Percentiles rank a stretch among this genome's conserved stretches.
These are phyloP conservation scores for Alopecurus myosuroides DNA, from an alignment of 176 grass and related monocot genomes.

Conservation along the genomic window DNA sequence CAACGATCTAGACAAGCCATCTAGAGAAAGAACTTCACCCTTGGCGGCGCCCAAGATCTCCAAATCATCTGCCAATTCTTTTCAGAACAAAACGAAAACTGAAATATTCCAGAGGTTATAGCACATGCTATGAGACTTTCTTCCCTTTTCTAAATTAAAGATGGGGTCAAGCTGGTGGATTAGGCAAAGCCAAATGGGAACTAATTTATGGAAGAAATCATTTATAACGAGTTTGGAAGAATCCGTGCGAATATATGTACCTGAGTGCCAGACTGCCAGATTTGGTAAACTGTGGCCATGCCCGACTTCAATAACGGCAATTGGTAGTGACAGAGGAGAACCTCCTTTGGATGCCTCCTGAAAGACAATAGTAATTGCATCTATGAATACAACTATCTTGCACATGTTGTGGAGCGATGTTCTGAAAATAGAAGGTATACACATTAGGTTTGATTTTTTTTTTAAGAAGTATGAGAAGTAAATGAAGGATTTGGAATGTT, in stretches of 20 bases:
- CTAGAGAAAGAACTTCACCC: too few relatives aligned
- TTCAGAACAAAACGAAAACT: background rate
- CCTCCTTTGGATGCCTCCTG: slow-evolving; percentile 84
- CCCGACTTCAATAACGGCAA: slow-evolving; percentile 90
- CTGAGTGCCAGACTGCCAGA: slow-evolving; percentile 80
- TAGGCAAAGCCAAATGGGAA: background rate
- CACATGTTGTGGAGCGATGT: slow-evolving; percentile 71
- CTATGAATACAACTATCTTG: slow-evolving; percentile 82
- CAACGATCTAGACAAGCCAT: too few relatives aligned
- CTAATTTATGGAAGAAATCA: slow-evolving; percentile 16
- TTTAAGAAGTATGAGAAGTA: background rate
- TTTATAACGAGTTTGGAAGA: background rate
- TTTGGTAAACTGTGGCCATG: slow-evolving; percentile 86
- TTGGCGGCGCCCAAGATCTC: too few relatives aligned
- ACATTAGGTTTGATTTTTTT: background rate
- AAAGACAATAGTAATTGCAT: slow-evolving; percentile 89
- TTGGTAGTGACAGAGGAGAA: slow-evolving; percentile 65
- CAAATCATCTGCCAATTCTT: too few relatives aligned
- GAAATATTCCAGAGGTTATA: background rate
- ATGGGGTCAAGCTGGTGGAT: background rate
- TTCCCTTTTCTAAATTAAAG: background rate
- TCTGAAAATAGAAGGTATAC: slow-evolving; percentile 50
- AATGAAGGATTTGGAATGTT: slow-evolving; percentile 16
- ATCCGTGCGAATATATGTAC: slow-evolving; percentile 41
- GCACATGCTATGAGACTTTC: background rate